A percentile compares a stretch with the other conserved stretches of the same genome.
These are phyloP conservation scores for Pulveroboletus sp. DNA, from an alignment of 768 basidiomycete genomes.

Conservation along the genomic window DNA sequence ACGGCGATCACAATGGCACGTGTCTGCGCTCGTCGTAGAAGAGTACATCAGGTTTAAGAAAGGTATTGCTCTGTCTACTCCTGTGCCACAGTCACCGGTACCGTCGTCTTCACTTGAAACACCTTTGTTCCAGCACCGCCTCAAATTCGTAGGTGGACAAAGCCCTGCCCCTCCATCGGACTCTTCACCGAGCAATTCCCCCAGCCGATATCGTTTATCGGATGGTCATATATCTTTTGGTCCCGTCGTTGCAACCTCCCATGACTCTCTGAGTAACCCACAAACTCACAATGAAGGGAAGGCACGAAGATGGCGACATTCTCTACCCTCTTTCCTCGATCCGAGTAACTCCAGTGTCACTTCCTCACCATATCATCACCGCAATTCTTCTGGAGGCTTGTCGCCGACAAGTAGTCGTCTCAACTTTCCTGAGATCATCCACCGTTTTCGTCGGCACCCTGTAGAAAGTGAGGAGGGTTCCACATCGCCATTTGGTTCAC, in stretches of 20 bases:
- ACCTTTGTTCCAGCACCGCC: constrained; percentile 5
- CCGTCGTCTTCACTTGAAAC: constrained; percentile 15
- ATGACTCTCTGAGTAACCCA: constrained; percentile 45
- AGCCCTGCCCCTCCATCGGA: constrained; percentile 35
- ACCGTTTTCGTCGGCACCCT: constrained; percentile 32
- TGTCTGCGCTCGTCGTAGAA: constrained; percentile 67
- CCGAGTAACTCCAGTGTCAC: constrained; percentile 33
- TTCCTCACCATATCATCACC: constrained; percentile 30
- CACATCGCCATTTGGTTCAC: constrained; percentile 42
- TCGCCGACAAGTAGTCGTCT: constrained; percentile 44
- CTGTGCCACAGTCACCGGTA: constrained; percentile 10
- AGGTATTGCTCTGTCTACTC: constrained; percentile 10
- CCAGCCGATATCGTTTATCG: constrained; percentile 35
- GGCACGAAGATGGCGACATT: constrained; percentile 24
- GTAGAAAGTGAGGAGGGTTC: constrained; percentile 45
- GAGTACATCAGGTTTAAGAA: constrained; percentile 51
- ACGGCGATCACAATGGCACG: constrained; percentile 50
- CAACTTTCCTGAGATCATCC: constrained; percentile 36
- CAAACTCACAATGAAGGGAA: constrained; percentile 40
- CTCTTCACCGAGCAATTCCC: constrained; percentile 37
- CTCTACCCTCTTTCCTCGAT: constrained; percentile 27
- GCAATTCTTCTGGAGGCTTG: constrained; percentile 26
- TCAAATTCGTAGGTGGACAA: constrained; percentile 14
- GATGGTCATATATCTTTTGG: constrained; percentile 58
- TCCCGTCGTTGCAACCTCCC: constrained; percentile 44